Conservation (phyloP, 1,284 basidiomycete genomes). For the Ustilago sp. region DNA sequence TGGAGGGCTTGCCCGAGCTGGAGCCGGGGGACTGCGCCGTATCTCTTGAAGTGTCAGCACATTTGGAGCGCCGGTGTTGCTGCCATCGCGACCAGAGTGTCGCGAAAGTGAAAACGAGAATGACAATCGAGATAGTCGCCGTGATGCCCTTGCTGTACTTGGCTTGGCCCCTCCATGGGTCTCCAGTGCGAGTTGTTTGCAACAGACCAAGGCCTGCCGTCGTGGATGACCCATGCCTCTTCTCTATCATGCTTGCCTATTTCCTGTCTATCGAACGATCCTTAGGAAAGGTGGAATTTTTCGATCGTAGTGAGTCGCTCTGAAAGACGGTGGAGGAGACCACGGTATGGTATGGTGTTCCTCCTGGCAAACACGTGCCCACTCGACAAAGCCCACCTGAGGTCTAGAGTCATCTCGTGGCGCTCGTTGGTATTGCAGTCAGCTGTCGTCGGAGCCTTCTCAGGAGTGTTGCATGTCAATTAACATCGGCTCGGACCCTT, state of each 20-base stretch:
- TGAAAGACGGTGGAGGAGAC: neutral
- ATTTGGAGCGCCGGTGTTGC: constrained; percentile 2
- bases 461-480: neutral
- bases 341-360: neutral
- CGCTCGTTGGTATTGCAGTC: neutral
- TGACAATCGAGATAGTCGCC: constrained; percentile 35
- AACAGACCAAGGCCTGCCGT: constrained; percentile 42
- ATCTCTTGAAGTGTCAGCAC: neutral
- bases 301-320: constrained; percentile 2
- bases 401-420: neutral
- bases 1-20: constrained; percentile 4
- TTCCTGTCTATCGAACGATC: neutral
- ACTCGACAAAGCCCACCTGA: neutral
- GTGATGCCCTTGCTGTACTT: constrained; percentile 51
- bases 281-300: neutral
- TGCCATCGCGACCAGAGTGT: constrained; percentile 23
- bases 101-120: constrained; percentile 20
- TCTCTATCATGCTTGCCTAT: constrained; percentile 20
- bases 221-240: constrained; percentile 30
- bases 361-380: neutral
- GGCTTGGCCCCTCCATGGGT: constrained; percentile 50
- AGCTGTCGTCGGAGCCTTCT: constrained; percentile 29
- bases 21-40: neutral
- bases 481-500: constrained; percentile 28
- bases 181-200: constrained; percentile 36